Base-by-base conservation (phyloP, 768 basidiomycete genomes). In the Collybiopsis luxurians region DNA sequence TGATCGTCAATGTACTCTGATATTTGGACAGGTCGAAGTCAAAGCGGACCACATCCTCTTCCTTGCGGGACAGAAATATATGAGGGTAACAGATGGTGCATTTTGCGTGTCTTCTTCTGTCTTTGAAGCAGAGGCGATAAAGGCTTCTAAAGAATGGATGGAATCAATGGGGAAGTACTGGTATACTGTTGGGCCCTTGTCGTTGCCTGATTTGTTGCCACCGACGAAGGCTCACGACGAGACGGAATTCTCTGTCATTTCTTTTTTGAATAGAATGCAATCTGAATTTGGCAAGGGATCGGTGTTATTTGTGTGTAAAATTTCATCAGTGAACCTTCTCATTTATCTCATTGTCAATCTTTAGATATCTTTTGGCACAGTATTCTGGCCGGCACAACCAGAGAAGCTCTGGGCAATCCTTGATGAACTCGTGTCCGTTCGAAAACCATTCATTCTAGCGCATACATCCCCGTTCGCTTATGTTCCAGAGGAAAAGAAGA, bases 341-440 rank as follows among this genome's bases (percentile, higher is more conserved):
- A 11, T 27, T 6, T 12, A 19, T 11, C 3, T 26, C 21, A 39
- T 17, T 42, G 34, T 24, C 34, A n/a, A 1, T n/a, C 21, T 43
- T 4, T 39, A 55, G 54, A 47, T 55, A 19, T 55, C 54, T 2
- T 55, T 55, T 30, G 54, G 54, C 4, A 55, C 54, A 13, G 5
- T 55, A 15, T 47, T 55, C 36, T 55, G 54, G 54, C 54, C 54
- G 27, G 45, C 23, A 6, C 17, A 47, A 19, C 44, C 43, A 2
- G 30, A 55, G 9, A 55, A 47, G 19, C 43, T 55, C 2, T 55
- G 54, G 54, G 30, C 45, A 10, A 39, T 55, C 19, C 44, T 55
- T 19, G 54, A 55, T 19, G 54, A 47, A 13, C 45, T 55, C 23
- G 26, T 55, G 17, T 43, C 43, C 13, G 12, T 21, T 17, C 5